Evolutionary conservation across 805 yeast species (phyloP), one percentile per base, ranked within the genome.

Genomic region (Kodamaea laetipori): DNA sequence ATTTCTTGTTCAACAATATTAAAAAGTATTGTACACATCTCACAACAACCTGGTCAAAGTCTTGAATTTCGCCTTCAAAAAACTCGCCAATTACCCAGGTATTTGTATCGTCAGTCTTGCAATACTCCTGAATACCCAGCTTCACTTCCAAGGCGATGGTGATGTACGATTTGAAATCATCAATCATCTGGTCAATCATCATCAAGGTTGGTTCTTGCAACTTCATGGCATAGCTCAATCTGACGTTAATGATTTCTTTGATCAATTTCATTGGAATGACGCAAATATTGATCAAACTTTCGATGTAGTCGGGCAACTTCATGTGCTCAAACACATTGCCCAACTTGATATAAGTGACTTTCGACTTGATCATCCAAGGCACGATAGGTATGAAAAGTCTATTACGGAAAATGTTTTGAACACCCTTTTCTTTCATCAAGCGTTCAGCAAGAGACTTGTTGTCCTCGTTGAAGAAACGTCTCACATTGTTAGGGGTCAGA

Each of bases 151-250:
- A 73, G 0, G 96, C 90, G 25, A 90, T 69, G 37, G 78, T 76
- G 44, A 92, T 78, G 58, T 88, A 89, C 2, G 82, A 76, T 52
- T 82, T 82, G 59, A 92, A 85, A 60, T 89, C 96, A 36, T 81
- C 90, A 48, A 92, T 78, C 77, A 89, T 84, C 64, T 92, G 97
- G 63, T 94, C 99, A 53, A 94, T 87, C 83, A 89, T 87, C 90
- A 89, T 86, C 81, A 90, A 80, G 0, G 97, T 90, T 1, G 97
- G 96, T 54, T 84, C 86, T 41, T 77, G 80, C 37, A 92, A 66
- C 56, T 84, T 85, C 60, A 78, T 74, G 2, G 97, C 96, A 59
- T 87, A 90, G 1, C 75, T 69, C 35, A 92, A 69, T 51, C 97
- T 76, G 32, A 86, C 77, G 26, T 76, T 75, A 33, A 90, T 84